Evolutionary conservation across 305 asterid species (phyloP).

Genomic region (Withania somnifera): DNA sequence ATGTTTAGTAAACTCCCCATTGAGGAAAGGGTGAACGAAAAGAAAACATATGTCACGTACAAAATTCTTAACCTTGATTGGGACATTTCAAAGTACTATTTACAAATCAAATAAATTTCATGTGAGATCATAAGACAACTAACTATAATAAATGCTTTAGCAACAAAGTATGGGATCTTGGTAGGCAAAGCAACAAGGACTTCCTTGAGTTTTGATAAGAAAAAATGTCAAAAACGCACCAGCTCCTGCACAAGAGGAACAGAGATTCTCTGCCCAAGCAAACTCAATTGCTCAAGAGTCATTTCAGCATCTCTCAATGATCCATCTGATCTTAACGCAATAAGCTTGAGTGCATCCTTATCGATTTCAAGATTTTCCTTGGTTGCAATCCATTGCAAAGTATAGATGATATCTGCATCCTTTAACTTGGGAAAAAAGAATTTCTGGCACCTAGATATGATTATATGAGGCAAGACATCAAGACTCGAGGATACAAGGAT

Average conservation of each 20-base stretch:
- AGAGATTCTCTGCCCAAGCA: constrained; percentile 84
- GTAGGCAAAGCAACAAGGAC: not conserved
- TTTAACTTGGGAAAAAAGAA: constrained; percentile 92
- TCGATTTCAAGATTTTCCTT: constrained; percentile 82
- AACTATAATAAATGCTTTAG: not conserved
- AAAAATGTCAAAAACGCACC: constrained; percentile 35
- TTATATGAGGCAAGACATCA: constrained; percentile 80
- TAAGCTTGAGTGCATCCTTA: constrained; percentile 88
- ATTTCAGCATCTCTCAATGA: constrained; percentile 96
- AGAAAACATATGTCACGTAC: not conserved
- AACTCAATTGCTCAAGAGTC: constrained; percentile 94
- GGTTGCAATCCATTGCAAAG: constrained; percentile 82
- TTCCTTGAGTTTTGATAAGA: not conserved
- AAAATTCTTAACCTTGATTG: not conserved
- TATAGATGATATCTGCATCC: constrained; percentile 83
- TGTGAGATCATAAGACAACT: not conserved
- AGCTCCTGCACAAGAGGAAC: constrained; percentile 90
- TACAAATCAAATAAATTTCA: not conserved
- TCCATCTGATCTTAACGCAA: constrained; percentile 92
- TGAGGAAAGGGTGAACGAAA: not conserved
- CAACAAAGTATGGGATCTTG: not conserved
- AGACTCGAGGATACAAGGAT: constrained; percentile 77
- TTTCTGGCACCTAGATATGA: constrained; percentile 94
- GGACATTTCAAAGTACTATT: not conserved
- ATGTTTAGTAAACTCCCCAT: not conserved